Evolutionary conservation across 345 rosid species (phyloP).

Genomic region (Salix arbutifolia): DNA sequence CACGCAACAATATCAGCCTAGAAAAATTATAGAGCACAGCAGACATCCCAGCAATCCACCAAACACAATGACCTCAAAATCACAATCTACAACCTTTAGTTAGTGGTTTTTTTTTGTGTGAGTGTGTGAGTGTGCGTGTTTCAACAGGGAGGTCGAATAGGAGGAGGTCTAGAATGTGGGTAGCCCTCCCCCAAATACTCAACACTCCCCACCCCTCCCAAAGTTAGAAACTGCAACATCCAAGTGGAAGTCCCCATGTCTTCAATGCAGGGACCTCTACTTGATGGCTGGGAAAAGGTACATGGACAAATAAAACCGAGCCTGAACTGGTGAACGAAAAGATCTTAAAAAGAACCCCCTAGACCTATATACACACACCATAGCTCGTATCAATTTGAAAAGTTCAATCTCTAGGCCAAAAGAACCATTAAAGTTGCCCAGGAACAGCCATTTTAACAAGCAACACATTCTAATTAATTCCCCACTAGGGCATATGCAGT

Average conservation of each 20-base stretch:
- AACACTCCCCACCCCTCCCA: neutral
- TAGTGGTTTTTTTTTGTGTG: neutral
- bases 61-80: neutral
- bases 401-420: neutral
- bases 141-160: neutral
- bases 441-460: neutral
- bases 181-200: neutral
- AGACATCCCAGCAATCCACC: neutral
- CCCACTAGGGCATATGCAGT: neutral
- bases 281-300: neutral
- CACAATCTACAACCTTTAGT: neutral
- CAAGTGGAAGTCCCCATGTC: neutral
- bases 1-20: neutral
- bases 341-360: neutral
- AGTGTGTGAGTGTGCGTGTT: too few relatives aligned
- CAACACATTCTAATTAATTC: neutral
- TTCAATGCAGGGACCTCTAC: neutral
- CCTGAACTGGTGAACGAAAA: neutral
- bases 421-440: neutral
- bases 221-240: neutral
- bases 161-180: neutral
- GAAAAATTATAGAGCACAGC: neutral
- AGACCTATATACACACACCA: neutral
- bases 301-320: neutral
- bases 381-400: neutral